Evolutionary conservation across 441 rosid species (phyloP).

Genomic region (Arabidopsis hybrid): DNA sequence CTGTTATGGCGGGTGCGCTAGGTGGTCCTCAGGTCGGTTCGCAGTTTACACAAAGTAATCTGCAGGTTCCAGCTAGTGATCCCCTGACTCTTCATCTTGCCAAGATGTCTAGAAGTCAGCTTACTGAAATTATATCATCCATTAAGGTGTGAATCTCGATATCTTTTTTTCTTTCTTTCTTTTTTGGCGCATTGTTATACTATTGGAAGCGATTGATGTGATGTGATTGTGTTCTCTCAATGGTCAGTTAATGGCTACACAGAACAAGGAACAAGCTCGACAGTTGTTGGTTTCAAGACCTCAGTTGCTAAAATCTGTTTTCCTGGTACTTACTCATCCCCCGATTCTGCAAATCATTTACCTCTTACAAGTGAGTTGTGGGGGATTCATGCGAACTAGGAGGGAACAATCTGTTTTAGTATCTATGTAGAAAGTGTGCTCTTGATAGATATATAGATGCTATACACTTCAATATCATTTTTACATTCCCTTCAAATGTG

Average conservation of each 20-base stretch:
- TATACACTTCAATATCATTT: not conserved
- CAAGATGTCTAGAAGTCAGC: constrained; percentile 87
- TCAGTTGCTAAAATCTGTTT: constrained; percentile 82
- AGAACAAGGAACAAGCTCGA: constrained; percentile 73
- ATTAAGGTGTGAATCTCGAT: constrained; percentile 64
- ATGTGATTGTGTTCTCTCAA: constrained; percentile 35
- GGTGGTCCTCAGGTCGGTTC: constrained; percentile 73
- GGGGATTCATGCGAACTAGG: constrained; percentile 18
- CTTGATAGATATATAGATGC: not conserved
- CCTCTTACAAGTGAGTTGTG: constrained; percentile 8
- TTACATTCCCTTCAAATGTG: not conserved
- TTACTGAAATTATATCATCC: constrained; percentile 75
- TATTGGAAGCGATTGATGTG: constrained; percentile 16
- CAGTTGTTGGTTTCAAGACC: constrained; percentile 82
- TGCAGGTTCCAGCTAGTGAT: constrained; percentile 67
- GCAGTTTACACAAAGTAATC: constrained; percentile 61
- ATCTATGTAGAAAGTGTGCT: constrained; percentile 8
- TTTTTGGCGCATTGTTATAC: constrained; percentile 8
- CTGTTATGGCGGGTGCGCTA: constrained; percentile 77
- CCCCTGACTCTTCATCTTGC: constrained; percentile 92
- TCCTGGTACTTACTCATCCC: constrained; percentile 63
- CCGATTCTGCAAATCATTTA: not conserved
- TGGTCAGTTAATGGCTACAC: constrained; percentile 72
- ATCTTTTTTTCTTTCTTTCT: constrained; percentile 25
- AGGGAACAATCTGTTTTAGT: constrained; percentile 3